phyloP scores from a whole-genome alignment of 257 asterid species.

The Perilla frutescens region DNA sequence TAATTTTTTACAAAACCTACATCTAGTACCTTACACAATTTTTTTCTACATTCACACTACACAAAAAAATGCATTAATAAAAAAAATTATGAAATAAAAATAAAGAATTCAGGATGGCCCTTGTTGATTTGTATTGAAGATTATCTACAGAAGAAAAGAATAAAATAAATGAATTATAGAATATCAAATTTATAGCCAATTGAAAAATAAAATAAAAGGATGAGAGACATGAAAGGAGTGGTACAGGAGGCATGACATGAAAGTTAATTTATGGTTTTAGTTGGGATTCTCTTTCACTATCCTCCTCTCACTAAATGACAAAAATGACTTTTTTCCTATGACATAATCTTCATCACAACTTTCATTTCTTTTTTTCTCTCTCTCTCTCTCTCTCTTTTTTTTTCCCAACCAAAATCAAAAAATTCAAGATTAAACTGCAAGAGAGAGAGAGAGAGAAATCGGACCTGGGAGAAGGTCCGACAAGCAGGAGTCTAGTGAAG shows the following conservation, averaged over 20 bases:
- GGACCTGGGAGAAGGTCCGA: constrained; percentile 82
- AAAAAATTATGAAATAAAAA: too few species aligned
- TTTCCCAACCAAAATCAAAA: constrained; percentile 6
- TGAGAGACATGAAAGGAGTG: neutral
- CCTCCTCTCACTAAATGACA: constrained; percentile 22
- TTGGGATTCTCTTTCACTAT: constrained; percentile 19
- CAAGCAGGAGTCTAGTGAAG: constrained; percentile 63
- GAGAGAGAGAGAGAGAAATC: neutral
- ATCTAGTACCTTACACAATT: too few species aligned
- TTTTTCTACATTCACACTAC: neutral
- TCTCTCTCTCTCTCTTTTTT: neutral
- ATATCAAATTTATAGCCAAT: too few species aligned
- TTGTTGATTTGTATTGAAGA: too few species aligned
- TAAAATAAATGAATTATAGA: too few species aligned
- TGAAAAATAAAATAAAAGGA: too few species aligned
- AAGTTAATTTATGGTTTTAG: neutral
- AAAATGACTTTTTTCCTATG: constrained; percentile 32
- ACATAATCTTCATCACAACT: constrained; percentile 3
- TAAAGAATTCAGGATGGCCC: too few species aligned
- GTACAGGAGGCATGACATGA: too few species aligned
- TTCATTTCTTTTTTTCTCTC: neutral
- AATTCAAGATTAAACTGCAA: neutral
- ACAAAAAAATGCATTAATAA: too few species aligned
- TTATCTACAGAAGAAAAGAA: too few species aligned
- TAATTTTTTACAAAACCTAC: too few species aligned